Evolutionary conservation across 371 early-diverging fungal species (phyloP).

Genomic region (Coemansia sp.): DNA sequence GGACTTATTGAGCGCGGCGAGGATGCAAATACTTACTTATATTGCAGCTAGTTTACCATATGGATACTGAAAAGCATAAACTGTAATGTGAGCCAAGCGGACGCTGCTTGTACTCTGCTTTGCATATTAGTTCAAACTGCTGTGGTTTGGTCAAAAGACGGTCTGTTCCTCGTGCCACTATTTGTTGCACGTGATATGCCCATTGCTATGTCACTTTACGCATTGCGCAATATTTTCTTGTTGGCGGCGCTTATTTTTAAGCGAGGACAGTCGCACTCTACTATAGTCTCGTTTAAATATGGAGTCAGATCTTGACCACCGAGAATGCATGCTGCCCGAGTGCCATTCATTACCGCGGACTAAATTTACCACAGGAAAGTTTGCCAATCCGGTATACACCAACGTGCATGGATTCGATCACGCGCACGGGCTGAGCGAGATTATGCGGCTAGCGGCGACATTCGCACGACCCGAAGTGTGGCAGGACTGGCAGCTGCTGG

Average conservation of each 20-base stretch:
- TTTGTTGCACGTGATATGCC: no score
- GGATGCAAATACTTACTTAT: not conserved
- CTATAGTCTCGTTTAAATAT: not conserved
- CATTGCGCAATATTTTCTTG: no score
- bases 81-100: no score
- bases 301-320: constrained; percentile 2
- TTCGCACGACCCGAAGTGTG: constrained; percentile 17
- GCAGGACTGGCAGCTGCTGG: constrained; percentile 28
- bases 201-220: no score
- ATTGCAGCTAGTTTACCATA: not conserved
- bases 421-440: constrained; percentile 8
- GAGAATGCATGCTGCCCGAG: constrained; percentile 21
- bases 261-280: no score
- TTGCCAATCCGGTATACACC: constrained; percentile 30
- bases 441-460: not conserved
- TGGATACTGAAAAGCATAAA: not conserved
- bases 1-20: constrained; percentile 2
- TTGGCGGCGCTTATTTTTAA: no score
- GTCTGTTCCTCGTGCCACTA: no score
- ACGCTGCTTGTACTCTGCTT: no score
- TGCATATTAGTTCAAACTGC: no score
- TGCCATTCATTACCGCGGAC: constrained; percentile 32
- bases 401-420: constrained; percentile 28
- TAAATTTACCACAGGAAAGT: constrained; percentile 17
- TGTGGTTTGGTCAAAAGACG: no score